These are phyloP conservation scores for Mucor indicus DNA, from an alignment of 371 early-diverging fungal species.

Conservation along the genomic window DNA sequence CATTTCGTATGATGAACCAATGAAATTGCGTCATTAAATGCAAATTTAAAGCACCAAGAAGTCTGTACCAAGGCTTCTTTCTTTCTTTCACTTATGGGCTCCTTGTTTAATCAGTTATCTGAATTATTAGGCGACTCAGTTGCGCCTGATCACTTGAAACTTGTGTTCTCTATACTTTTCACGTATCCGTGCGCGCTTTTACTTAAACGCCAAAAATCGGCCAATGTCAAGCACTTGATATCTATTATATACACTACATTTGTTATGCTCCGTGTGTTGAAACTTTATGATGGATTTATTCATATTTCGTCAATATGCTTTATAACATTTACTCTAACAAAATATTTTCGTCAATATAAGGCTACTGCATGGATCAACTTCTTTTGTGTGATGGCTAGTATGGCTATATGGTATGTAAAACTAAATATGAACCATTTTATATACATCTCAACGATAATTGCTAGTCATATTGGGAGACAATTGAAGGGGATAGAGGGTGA, in stretches of 20 bases:
- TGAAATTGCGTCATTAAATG: too few relatives aligned
- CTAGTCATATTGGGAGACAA: slow-evolving; percentile 64
- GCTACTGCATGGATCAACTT: slow-evolving; percentile 67
- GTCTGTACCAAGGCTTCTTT: too few relatives aligned
- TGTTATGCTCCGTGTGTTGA: slow-evolving; percentile 60
- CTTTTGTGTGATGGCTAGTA: slow-evolving; percentile 68
- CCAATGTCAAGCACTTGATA: slow-evolving; percentile 65
- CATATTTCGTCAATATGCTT: slow-evolving; percentile 61
- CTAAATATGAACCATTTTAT: background rate
- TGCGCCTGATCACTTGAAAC: slow-evolving; percentile 54
- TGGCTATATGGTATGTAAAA: slow-evolving; percentile 65
- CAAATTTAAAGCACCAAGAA: too few relatives aligned
- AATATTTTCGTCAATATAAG: slow-evolving; percentile 16
- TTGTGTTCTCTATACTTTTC: slow-evolving; percentile 50
- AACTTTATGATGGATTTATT: slow-evolving; percentile 55
- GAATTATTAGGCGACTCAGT: slow-evolving; percentile 18
- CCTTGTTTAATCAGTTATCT: slow-evolving; percentile 18
- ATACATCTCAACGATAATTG: background rate
- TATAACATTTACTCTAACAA: slow-evolving; percentile 57
- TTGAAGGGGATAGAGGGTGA: slow-evolving; percentile 45
- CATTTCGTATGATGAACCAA: too few relatives aligned
- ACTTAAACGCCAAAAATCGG: slow-evolving; percentile 47
- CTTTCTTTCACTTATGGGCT: too few relatives aligned
- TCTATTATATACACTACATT: slow-evolving; percentile 63
- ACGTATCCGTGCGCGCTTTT: slow-evolving; percentile 55